phyloP scores from a whole-genome alignment of 2,329 filamentous ascomycete genomes.

The Mariannaea elegans region DNA sequence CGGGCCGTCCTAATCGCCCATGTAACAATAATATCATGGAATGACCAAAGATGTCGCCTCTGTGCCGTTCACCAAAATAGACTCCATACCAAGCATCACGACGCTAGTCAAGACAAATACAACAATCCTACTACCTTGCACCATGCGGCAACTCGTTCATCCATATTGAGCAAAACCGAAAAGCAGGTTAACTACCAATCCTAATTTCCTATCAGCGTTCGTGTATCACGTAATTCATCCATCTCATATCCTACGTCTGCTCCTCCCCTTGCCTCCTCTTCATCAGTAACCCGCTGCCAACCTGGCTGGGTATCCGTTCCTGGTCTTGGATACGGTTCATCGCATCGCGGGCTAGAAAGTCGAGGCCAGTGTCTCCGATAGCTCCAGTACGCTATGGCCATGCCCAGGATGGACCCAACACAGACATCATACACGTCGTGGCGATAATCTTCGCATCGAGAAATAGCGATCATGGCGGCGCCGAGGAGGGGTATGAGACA shows the following conservation, averaged over 20 bases:
- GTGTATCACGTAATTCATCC: conserved; percentile 36
- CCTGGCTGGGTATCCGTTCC: conserved; percentile 45
- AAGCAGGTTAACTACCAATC: conserved; percentile 30
- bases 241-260: conserved; percentile 52
- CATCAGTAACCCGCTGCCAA: conserved; percentile 60
- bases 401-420: conserved; percentile 68
- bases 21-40: conserved; percentile 46
- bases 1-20: conserved; percentile 35
- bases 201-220: conserved; percentile 40
- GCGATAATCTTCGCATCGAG: conserved; percentile 74
- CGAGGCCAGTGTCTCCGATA: conserved; percentile 72
- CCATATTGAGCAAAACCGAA: background rate
- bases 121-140: no score
- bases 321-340: conserved; percentile 65
- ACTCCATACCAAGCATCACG: conserved; percentile 25
- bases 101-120: conserved; percentile 17
- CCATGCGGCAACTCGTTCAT: conserved; percentile 5
- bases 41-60: conserved; percentile 34
- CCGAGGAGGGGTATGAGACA: conserved; percentile 68
- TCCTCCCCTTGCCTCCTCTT: conserved; percentile 56
- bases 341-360: conserved; percentile 60
- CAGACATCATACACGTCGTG: conserved; percentile 77
- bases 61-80: conserved; percentile 15
- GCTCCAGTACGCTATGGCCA: conserved; percentile 69
- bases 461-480: conserved; percentile 74